Conservation (phyloP, 1,139 yeast species). For the Nakaseomyces glabratus region DNA sequence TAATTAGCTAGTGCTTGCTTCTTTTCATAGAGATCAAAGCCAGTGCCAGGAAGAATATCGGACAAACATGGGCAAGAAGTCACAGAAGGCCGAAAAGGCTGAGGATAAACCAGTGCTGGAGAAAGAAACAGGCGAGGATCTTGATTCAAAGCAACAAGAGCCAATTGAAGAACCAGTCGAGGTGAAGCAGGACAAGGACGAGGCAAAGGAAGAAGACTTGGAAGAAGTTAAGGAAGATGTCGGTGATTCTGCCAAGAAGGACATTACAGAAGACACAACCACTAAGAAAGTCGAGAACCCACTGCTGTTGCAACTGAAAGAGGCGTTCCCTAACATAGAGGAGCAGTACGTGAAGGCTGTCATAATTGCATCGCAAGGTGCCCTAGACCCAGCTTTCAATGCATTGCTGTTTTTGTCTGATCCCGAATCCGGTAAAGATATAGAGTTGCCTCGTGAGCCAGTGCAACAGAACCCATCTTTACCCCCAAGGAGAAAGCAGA, state of each 20-base stretch:
- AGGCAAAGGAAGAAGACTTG: conserved; percentile 5
- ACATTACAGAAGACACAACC: conserved; percentile 17
- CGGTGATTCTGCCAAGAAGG: conserved; percentile 5
- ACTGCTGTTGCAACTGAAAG: conserved; percentile 38
- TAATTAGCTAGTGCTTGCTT: background rate
- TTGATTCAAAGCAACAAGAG: conserved; percentile 7
- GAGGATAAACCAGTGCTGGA: conserved; percentile 1
- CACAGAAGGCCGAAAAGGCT: background rate
- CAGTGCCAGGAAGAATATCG: background rate
- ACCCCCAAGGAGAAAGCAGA: conserved; percentile 25
- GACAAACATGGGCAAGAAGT: background rate
- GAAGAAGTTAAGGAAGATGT: conserved; percentile 9
- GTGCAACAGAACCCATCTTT: conserved; percentile 26
- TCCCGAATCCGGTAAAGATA: conserved; percentile 55
- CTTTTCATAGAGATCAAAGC: background rate
- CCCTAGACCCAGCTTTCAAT: conserved; percentile 76
- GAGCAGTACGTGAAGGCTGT: conserved; percentile 66
- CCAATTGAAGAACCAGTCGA: background rate
- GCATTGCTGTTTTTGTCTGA: conserved; percentile 77
- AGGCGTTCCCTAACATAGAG: conserved; percentile 75
- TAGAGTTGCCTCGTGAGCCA: conserved; percentile 39
- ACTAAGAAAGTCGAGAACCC: conserved; percentile 40
- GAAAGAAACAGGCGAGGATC: conserved; percentile 5
- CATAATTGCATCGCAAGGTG: conserved; percentile 75
- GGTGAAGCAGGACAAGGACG: conserved; percentile 1